Percentiles rank a stretch among this genome's conserved stretches.
Evolutionary conservation across 169 alveolate species (phyloP).

Genomic region (Sarcocystis neurona): DNA sequence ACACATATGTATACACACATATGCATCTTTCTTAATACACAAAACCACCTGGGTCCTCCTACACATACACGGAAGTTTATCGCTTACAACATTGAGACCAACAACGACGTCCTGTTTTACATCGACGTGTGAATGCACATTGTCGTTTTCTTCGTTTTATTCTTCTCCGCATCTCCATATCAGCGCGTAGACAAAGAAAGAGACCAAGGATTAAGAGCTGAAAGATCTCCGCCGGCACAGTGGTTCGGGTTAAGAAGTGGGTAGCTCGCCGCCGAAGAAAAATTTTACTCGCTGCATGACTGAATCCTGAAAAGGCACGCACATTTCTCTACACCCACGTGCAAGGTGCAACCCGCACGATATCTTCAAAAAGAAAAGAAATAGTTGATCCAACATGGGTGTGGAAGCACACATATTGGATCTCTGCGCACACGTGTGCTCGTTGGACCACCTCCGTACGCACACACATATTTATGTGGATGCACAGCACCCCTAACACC

Average conservation of each 20-base stretch:
- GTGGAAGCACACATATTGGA: not conserved
- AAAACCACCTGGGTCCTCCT: not conserved
- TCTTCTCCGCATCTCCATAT: not conserved
- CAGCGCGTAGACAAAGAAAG: too few species aligned
- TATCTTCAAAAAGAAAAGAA: too few species aligned
- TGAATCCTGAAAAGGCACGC: constrained; percentile 65
- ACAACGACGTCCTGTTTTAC: not conserved
- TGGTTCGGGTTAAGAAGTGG: not conserved
- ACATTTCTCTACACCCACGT: too few species aligned
- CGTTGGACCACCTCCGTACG: not conserved
- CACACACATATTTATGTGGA: too few species aligned
- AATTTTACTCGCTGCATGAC: constrained; percentile 67
- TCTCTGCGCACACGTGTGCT: not conserved
- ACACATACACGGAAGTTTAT: not conserved
- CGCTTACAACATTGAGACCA: too few species aligned
- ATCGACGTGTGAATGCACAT: not conserved
- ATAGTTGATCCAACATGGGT: too few species aligned
- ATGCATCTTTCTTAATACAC: not conserved
- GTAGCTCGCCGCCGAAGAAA: constrained; percentile 65
- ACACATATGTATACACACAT: not conserved
- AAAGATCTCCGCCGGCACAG: not conserved
- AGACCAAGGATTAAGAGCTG: too few species aligned
- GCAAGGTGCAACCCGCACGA: too few species aligned
- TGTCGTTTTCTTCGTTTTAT: not conserved
- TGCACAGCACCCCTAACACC: too few species aligned